These are phyloP conservation scores for Fusarium liriodendri DNA, from an alignment of 2,329 filamentous ascomycete genomes.

Conservation along the genomic window DNA sequence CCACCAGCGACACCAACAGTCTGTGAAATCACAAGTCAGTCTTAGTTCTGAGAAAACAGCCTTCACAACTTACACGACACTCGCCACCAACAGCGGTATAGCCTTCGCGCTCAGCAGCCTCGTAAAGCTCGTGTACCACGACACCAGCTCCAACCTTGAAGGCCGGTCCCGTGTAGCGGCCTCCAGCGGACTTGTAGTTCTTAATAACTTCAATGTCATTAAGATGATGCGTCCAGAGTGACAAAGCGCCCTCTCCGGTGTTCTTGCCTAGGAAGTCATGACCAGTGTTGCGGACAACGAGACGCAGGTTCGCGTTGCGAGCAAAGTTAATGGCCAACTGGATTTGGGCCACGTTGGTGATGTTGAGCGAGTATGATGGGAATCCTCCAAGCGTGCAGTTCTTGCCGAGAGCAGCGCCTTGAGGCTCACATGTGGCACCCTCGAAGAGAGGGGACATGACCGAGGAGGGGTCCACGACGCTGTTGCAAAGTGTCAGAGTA, in stretches of 20 bases:
- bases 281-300: slow-evolving; percentile 60
- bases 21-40: slow-evolving; percentile 12
- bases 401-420: slow-evolving; percentile 30
- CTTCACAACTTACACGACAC: slow-evolving; percentile 47
- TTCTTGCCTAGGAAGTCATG: slow-evolving; percentile 65
- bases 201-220: slow-evolving; percentile 49
- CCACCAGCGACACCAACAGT: slow-evolving; percentile 44
- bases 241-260: slow-evolving; percentile 66
- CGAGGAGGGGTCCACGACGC: slow-evolving; percentile 51
- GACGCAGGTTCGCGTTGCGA: slow-evolving; percentile 54
- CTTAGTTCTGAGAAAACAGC: background rate
- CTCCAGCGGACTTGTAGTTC: slow-evolving; percentile 34
- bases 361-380: slow-evolving; percentile 55
- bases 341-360: slow-evolving; percentile 54
- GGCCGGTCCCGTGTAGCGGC: slow-evolving; percentile 56
- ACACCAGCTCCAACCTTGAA: slow-evolving; percentile 67
- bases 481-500: slow-evolving; percentile 18
- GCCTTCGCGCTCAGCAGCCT: slow-evolving; percentile 57
- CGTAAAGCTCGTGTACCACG: slow-evolving; percentile 63
- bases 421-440: slow-evolving; percentile 49
- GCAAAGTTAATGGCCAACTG: slow-evolving; percentile 60
- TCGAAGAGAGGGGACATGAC: slow-evolving; percentile 54
- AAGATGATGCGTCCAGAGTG: slow-evolving; percentile 67
- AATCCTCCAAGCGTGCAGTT: slow-evolving; percentile 54
- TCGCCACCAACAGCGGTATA: slow-evolving; percentile 64